Base-by-base conservation (phyloP, 2,329 filamentous ascomycete species). In the Cercospora brassicicola region DNA sequence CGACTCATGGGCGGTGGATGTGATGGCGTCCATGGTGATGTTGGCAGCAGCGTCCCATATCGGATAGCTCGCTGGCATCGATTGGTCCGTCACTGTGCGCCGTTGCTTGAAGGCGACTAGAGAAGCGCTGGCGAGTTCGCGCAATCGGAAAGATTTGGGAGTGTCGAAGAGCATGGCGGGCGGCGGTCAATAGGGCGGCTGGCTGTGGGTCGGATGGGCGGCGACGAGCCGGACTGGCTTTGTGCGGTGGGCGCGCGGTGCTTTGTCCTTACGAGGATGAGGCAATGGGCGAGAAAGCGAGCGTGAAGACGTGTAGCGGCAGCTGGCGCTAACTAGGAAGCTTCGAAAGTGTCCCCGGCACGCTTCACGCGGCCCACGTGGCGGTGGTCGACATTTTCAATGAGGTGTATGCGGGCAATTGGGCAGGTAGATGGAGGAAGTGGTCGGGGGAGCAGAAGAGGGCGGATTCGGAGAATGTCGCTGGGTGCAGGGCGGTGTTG, bases 121-220 rank as follows among this genome's bases (percentile, higher is more conserved):
- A 79, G 73, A 71, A 39, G 69, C 68, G 67, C 65, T 69, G 57
- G 73, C 72, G 33, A 77, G 67, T 62, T 75, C 68, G 63, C 77
- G 73, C 56, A 78, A 63, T 55, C 77, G 76, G 70, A 85, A 82
- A 53, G 84, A 84, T 36, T 81, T 82, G 42, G 84, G 84, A 13
- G 77, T 71, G 36, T 80, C 81, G 75, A 86, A 57, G 11, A 30
- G n/a, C 20, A 36, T 64, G 42, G 61, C 45, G 61, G 42, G 83
- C 76, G 84, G 77, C 31, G 45, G 76, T 69, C 81, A 82, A 82
- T 67, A 71, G 62, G 59, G 69, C 66, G 66, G 26, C 20, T n/a
- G 62, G 28, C 11, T 9, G n/a, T 28, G 23, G 45, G 45, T 48
- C 45, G 45, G 45, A 48, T 11, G 18, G 13, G 53, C 53, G 53